A percentile compares a stretch with the other conserved stretches of the same genome.
Conservation (phyloP, 305 asterid species). For the Rubia balearica region DNA sequence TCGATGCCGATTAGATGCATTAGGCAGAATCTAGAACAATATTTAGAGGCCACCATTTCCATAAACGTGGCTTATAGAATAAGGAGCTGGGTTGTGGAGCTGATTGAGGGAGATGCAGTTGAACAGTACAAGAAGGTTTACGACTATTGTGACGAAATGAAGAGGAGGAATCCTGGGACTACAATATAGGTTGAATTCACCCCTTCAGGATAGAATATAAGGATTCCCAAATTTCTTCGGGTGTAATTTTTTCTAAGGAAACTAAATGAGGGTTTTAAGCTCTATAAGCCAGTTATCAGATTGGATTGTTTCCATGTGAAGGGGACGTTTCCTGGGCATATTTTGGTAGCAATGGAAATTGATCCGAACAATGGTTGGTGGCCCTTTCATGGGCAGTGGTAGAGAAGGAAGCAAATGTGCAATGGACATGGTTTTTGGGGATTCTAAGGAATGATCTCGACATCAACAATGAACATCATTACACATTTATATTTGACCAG, state of each 20-base stretch:
- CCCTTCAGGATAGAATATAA: background rate
- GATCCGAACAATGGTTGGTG: background rate
- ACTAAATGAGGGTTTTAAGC: background rate
- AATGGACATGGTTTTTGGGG: background rate
- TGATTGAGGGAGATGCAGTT: too few relatives aligned
- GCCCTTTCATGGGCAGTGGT: background rate
- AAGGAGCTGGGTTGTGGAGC: background rate
- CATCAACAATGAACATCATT: background rate
- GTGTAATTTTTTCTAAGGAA: background rate
- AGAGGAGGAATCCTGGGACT: background rate
- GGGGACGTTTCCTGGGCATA: background rate
- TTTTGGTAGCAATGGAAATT: background rate
- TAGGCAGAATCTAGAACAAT: background rate
- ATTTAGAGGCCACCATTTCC: background rate
- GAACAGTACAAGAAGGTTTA: background rate
- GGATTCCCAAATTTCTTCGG: background rate
- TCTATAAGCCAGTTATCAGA: background rate
- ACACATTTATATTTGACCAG: background rate
- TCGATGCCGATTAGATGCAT: background rate
- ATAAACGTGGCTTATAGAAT: background rate
- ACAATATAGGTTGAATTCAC: background rate
- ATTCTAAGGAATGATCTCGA: background rate
- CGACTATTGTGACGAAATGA: background rate
- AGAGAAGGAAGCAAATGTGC: background rate
- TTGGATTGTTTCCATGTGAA: background rate